These are phyloP conservation scores for Glarea lozoyensis DNA, from an alignment of 495 filamentous ascomycete species.

Conservation along the genomic window DNA sequence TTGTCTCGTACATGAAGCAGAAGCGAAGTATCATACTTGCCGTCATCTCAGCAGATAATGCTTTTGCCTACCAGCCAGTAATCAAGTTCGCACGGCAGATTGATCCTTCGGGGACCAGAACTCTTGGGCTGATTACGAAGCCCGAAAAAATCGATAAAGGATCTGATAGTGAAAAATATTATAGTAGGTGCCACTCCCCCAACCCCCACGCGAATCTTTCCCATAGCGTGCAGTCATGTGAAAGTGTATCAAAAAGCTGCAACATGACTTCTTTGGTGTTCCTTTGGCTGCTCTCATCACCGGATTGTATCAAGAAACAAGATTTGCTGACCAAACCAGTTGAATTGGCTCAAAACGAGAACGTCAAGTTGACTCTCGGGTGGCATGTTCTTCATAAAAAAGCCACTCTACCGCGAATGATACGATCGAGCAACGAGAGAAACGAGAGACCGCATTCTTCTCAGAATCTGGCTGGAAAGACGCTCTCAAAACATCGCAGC, in stretches of 20 bases:
- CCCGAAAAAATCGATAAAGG: slow-evolving; percentile 33
- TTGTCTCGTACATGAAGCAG: slow-evolving; percentile 46
- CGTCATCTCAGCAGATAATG: slow-evolving; percentile 43
- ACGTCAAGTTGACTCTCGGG: slow-evolving; percentile 50
- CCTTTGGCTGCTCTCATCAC: no score
- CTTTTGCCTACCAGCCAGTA: slow-evolving; percentile 42
- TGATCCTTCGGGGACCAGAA: slow-evolving; percentile 35
- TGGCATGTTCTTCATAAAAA: slow-evolving; percentile 62
- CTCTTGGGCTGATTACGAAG: slow-evolving; percentile 45
- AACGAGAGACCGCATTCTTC: slow-evolving; percentile 27
- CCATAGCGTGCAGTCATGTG: no score
- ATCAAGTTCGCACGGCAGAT: slow-evolving; percentile 30
- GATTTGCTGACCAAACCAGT: no score
- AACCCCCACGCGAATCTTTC: no score
- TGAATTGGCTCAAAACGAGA: slow-evolving; percentile 44
- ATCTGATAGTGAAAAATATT: slow-evolving; percentile 39
- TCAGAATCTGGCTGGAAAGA: slow-evolving; percentile 9
- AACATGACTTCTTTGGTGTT: no score
- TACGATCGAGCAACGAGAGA: slow-evolving; percentile 28
- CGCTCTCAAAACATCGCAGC: neutral
- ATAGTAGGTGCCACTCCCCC: no score
- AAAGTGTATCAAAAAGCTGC: no score
- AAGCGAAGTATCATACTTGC: slow-evolving; percentile 49
- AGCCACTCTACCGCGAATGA: slow-evolving; percentile 31
- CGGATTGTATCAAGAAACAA: no score